Conservation (phyloP, 306 rosid genomes). For the Casuarina cunninghamiana region DNA sequence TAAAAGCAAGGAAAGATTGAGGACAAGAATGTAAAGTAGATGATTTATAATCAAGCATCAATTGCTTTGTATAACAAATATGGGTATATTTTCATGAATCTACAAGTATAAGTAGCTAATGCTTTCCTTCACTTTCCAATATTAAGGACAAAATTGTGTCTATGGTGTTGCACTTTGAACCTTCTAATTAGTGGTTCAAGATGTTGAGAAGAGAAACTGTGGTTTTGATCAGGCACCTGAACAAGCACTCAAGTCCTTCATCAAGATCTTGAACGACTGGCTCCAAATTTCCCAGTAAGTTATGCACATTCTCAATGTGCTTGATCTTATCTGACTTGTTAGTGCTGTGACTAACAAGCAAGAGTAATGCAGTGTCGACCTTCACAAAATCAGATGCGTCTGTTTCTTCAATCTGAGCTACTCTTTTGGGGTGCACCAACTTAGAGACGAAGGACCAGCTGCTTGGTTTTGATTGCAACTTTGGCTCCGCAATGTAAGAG, state of each 20-base stretch:
- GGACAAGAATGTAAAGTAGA: too few species aligned
- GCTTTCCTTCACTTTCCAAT: too few species aligned
- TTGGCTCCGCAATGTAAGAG: slow-evolving; percentile 1
- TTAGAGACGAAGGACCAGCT: slow-evolving; percentile 23
- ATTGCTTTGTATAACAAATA: too few species aligned
- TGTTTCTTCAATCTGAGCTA: slow-evolving; percentile 7
- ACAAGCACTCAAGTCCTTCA: too few species aligned
- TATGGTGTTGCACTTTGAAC: too few species aligned
- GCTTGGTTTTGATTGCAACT: slow-evolving; percentile 9
- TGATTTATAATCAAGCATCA: too few species aligned
- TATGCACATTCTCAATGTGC: slow-evolving; percentile 19
- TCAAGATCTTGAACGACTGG: too few species aligned
- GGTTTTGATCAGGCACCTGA: too few species aligned
- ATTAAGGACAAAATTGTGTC: too few species aligned
- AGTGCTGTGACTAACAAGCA: neutral
- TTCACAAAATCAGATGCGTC: slow-evolving; percentile 21
- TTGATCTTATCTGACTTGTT: neutral
- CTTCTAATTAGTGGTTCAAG: too few species aligned
- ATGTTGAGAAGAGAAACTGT: too few species aligned
- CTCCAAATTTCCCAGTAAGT: neutral
- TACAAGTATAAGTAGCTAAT: neutral
- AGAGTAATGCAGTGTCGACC: slow-evolving; percentile 20
- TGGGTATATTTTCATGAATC: neutral
- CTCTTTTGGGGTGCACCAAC: slow-evolving; percentile 31
- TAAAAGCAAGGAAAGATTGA: too few species aligned